phyloP scores from a whole-genome alignment of 1,139 yeast genomes.

The Saccharomyces hybrid region DNA sequence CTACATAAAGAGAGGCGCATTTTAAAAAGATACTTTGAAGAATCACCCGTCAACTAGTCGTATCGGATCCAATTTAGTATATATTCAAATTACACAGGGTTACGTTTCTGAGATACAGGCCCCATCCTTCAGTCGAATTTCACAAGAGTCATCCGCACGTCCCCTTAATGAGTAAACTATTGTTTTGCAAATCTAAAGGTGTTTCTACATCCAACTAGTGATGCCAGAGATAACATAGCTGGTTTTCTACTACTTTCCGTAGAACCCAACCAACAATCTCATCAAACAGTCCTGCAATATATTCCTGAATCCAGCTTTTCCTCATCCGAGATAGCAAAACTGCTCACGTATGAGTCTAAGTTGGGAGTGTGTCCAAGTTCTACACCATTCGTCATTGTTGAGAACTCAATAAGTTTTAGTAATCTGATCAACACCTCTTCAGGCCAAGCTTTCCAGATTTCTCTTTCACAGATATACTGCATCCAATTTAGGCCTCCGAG shows the following conservation, averaged over 20 bases:
- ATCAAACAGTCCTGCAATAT: conserved; percentile 64
- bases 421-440: conserved; percentile 14
- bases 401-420: conserved; percentile 10
- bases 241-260: conserved; percentile 62
- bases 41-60: background rate
- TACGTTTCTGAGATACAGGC: background rate
- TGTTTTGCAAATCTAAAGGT: conserved; percentile 59
- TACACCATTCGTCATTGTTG: background rate
- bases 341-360: conserved; percentile 17
- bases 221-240: conserved; percentile 64
- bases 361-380: conserved; percentile 5
- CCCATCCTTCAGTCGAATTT: background rate
- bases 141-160: background rate
- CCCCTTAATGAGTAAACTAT: conserved; percentile 8
- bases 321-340: conserved; percentile 13
- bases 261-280: conserved; percentile 41
- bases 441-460: conserved; percentile 21
- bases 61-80: background rate
- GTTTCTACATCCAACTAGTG: conserved; percentile 72
- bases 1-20: background rate
- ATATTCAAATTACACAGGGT: background rate
- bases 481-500: conserved; percentile 79
- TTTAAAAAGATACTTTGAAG: background rate
- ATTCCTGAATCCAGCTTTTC: conserved; percentile 57
- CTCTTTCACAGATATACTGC: conserved; percentile 45